Evolutionary conservation across 306 rosid genomes (phyloP).

Genomic region (Begonia loranthoides): DNA sequence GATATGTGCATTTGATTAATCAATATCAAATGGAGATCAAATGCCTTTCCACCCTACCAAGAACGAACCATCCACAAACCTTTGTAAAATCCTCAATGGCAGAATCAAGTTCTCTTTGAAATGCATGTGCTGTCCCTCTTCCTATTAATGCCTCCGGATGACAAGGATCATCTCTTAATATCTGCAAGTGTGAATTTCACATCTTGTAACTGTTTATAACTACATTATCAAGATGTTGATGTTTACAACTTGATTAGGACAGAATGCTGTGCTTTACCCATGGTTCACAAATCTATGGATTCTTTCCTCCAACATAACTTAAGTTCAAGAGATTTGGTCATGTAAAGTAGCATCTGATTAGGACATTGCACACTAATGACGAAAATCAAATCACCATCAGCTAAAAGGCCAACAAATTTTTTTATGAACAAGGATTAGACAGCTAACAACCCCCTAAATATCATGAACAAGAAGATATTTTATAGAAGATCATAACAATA

Average conservation of each 20-base stretch:
- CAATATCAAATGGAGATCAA: background rate
- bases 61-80: conserved; percentile 32
- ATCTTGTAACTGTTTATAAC: background rate
- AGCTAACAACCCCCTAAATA: too few species aligned
- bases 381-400: too few species aligned
- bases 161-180: conserved; percentile 77
- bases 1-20: conserved; percentile 11
- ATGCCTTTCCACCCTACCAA: conserved; percentile 4
- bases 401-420: too few species aligned
- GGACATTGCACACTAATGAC: too few species aligned
- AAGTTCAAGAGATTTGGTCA: too few species aligned
- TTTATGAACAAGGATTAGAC: too few species aligned
- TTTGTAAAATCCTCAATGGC: conserved; percentile 91
- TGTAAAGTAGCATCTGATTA: too few species aligned
- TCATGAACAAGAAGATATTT: too few species aligned
- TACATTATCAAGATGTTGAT: background rate
- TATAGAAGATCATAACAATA: too few species aligned
- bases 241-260: background rate
- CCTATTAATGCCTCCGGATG: conserved; percentile 98
- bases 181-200: conserved; percentile 23
- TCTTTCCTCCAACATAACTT: too few species aligned
- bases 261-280: conserved; percentile 1
- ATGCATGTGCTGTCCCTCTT: conserved; percentile 93
- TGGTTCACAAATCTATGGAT: background rate
- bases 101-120: conserved; percentile 72